Percentiles rank a stretch among this genome's conserved stretches.
These are phyloP conservation scores for Chondrostereum purpureum DNA, from an alignment of 1,284 basidiomycete species.

Conservation along the genomic window DNA sequence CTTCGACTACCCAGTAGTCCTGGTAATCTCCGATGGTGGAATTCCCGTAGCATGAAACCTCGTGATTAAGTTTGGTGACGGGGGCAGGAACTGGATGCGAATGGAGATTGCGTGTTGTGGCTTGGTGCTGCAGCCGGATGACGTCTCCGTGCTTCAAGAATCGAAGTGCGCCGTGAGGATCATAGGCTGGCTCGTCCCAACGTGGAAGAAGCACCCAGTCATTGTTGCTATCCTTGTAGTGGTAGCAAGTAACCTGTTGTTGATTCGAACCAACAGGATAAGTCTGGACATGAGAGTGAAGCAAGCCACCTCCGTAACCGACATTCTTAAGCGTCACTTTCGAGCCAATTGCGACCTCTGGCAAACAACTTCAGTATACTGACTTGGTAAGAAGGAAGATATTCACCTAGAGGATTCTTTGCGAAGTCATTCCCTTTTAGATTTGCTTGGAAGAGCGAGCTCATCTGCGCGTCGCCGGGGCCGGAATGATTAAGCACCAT, in stretches of 20 bases:
- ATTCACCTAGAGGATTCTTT: constrained; percentile 74
- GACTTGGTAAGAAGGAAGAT: constrained; percentile 4
- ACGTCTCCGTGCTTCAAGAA: constrained; percentile 77
- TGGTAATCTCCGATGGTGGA: constrained; percentile 79
- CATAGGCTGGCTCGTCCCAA: constrained; percentile 70
- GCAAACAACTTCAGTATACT: constrained; percentile 9
- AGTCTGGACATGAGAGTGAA: constrained; percentile 95
- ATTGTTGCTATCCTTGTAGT: constrained; percentile 99
- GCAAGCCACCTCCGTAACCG: constrained; percentile 93
- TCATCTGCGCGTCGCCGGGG: constrained; percentile 98
- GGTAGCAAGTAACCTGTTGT: constrained; percentile 98
- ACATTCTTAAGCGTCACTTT: constrained; percentile 95
- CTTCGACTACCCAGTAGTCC: constrained; percentile 91
- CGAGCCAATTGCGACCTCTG: constrained; percentile 88
- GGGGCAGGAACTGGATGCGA: constrained; percentile 87
- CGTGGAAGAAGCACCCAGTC: constrained; percentile 80
- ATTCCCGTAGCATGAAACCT: constrained; percentile 93
- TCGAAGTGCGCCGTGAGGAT: constrained; percentile 59
- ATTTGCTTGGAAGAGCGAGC: constrained; percentile 97
- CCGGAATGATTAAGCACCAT: constrained; percentile 90
- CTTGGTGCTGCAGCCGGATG: constrained; percentile 74
- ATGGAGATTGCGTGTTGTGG: constrained; percentile 90
- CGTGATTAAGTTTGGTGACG: constrained; percentile 84
- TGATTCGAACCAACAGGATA: constrained; percentile 91
- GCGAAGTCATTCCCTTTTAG: constrained; percentile 91